Evolutionary conservation across 805 yeast species (phyloP).

Genomic region (Candida berthetii): DNA sequence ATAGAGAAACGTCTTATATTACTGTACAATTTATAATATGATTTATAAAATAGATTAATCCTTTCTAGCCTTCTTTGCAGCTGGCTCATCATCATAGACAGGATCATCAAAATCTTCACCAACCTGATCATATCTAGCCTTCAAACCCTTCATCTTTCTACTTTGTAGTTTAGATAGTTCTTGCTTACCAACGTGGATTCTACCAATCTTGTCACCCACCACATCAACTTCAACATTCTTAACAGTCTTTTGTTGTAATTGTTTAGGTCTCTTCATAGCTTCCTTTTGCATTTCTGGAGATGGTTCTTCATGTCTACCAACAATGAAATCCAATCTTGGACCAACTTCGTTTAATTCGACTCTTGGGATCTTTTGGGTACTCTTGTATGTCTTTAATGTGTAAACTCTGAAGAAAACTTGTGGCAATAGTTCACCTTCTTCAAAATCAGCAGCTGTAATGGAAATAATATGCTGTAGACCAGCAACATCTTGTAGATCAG

Average conservation of each 20-base stretch:
- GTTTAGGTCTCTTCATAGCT: slow-evolving; percentile 76
- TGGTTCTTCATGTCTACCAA: slow-evolving; percentile 82
- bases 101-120: slow-evolving; percentile 47
- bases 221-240: slow-evolving; percentile 85
- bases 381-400: slow-evolving; percentile 70
- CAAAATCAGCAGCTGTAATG: slow-evolving; percentile 69
- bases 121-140: slow-evolving; percentile 75
- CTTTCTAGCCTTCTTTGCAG: slow-evolving; percentile 20
- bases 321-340: slow-evolving; percentile 87
- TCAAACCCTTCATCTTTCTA: slow-evolving; percentile 97
- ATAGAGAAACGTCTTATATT: no score
- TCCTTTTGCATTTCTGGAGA: slow-evolving; percentile 87
- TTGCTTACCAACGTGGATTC: slow-evolving; percentile 94
- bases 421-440: slow-evolving; percentile 67
- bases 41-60: background rate
- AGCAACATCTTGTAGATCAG: slow-evolving; percentile 84
- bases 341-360: slow-evolving; percentile 94
- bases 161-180: slow-evolving; percentile 88
- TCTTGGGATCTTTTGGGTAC: slow-evolving; percentile 88
- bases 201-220: slow-evolving; percentile 96
- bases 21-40: no score
- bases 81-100: slow-evolving; percentile 36
- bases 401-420: slow-evolving; percentile 86
- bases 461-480: slow-evolving; percentile 91
- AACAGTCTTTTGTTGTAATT: slow-evolving; percentile 72